Percentiles rank a stretch among this genome's conserved stretches.
Conservation (phyloP, 495 filamentous ascomycete species). For the Penicillium tannophilum region DNA sequence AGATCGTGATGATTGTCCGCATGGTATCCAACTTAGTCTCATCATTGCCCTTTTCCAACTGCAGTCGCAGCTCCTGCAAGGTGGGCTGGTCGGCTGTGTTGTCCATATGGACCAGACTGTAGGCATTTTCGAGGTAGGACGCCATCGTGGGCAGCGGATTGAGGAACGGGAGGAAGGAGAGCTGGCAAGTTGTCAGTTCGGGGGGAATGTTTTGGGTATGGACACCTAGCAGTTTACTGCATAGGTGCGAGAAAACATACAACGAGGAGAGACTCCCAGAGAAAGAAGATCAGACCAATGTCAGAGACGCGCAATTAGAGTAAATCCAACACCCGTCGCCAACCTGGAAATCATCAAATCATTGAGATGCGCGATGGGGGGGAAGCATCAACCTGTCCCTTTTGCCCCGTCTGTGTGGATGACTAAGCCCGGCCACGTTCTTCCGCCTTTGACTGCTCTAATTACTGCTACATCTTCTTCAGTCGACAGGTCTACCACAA, state of each 20-base stretch:
- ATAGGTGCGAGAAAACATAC: not conserved
- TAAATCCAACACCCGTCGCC: constrained; percentile 47
- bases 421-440: constrained; percentile 45
- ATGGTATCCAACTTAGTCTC: constrained; percentile 98
- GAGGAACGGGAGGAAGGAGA: constrained; percentile 34
- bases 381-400: constrained; percentile 45
- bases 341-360: constrained; percentile 43
- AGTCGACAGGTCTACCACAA: constrained; percentile 11
- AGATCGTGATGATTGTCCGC: constrained; percentile 94
- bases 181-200: constrained; percentile 44
- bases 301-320: constrained; percentile 33
- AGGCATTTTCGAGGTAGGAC: constrained; percentile 88
- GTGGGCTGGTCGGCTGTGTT: constrained; percentile 91
- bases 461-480: not conserved
- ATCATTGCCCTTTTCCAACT: constrained; percentile 96
- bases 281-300: constrained; percentile 21
- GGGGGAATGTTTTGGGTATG: constrained; percentile 38
- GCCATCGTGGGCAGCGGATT: constrained; percentile 69
- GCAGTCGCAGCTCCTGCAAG: constrained; percentile 84
- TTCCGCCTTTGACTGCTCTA: constrained; percentile 24
- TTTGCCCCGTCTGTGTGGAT: constrained; percentile 54
- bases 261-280: constrained; percentile 27
- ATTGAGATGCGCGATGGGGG: constrained; percentile 35
- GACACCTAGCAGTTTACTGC: constrained; percentile 18
- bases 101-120: constrained; percentile 94